Evolutionary conservation across 2,329 filamentous ascomycete genomes (phyloP), one percentile per base, ranked within the genome.

Genomic region (Xylariales sp.): DNA sequence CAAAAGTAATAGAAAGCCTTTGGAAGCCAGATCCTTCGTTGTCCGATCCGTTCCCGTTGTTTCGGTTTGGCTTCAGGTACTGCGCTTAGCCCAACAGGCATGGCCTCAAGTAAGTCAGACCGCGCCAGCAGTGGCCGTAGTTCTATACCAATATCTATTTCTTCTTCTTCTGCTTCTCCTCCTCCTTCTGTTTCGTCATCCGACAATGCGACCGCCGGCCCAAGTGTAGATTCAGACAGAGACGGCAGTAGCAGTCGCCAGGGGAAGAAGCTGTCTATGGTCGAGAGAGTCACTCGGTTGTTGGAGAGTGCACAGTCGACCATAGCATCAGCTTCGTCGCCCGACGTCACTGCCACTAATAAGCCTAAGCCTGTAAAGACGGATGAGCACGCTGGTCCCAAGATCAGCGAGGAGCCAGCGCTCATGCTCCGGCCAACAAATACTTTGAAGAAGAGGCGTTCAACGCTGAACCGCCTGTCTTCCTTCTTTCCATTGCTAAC

Each of bases 401-500:
- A 19, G 32, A 27, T 25, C 41, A 33, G 41, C 29, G 14, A 15
- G 24, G 31, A 37, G 38, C 39, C 42, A 29, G 21, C 29, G 33
- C 36, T 35, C 43, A 40, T 42, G 40, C 30, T 37, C 40, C 42
- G 23, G 27, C 27, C 29, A 33, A 32, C 35, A 34, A 34, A 42
- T 25, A 46, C 44, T 40, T 44, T 40, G 31, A 50, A 44, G 39
- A 37, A 45, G 35, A n/a, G n/a, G n/a, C 51, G 45, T 33, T 52
- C 55, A 30, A 53, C 40, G 42, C 45, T 57, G 15, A 43, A 48
- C 24, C 53, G 55, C 40, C 42, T 55, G 36, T 59, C 55, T 17
- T 49, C 52, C 21, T 54, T 59, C 49, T 54, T 57, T 31, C 54
- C 55, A 20, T 55, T 53, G 46, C 56, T 60, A 44, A 60, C 52